phyloP scores from a whole-genome alignment of 257 asterid genomes.

The Plectranthus barbatus region DNA sequence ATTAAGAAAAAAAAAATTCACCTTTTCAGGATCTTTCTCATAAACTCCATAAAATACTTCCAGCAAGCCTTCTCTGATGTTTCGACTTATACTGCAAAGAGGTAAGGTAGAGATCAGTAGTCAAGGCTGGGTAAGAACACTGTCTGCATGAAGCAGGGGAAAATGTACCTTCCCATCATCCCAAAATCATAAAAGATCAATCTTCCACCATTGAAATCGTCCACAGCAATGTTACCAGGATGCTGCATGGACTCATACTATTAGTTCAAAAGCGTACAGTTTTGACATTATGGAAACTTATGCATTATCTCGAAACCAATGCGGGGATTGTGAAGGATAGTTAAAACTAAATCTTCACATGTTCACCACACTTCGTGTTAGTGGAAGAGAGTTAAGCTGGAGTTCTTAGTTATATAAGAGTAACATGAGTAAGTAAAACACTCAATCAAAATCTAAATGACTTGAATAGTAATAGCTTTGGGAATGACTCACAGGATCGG shows the following conservation, averaged over 20 bases:
- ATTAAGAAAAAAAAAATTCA: slow-evolving; percentile 18
- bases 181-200: slow-evolving; percentile 79
- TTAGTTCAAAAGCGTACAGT: slow-evolving; percentile 9
- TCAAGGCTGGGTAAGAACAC: not conserved
- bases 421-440: not conserved
- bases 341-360: not conserved
- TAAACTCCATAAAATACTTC: slow-evolving; percentile 89
- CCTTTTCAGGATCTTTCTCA: slow-evolving; percentile 88
- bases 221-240: slow-evolving; percentile 89
- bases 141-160: not conserved
- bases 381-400: not conserved
- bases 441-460: not conserved
- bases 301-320: not conserved
- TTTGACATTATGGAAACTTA: not conserved
- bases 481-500: slow-evolving; percentile 59
- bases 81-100: slow-evolving; percentile 70
- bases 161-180: slow-evolving; percentile 82
- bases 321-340: not conserved
- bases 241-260: slow-evolving; percentile 38
- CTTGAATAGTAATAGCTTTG: not conserved
- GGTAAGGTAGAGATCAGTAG: not conserved
- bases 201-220: slow-evolving; percentile 83
- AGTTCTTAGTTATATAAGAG: not conserved
- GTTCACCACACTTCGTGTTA: not conserved
- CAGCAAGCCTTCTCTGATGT: slow-evolving; percentile 79